Base-by-base conservation (phyloP, 2,329 filamentous ascomycete species). In the Fusarium nanum region DNA sequence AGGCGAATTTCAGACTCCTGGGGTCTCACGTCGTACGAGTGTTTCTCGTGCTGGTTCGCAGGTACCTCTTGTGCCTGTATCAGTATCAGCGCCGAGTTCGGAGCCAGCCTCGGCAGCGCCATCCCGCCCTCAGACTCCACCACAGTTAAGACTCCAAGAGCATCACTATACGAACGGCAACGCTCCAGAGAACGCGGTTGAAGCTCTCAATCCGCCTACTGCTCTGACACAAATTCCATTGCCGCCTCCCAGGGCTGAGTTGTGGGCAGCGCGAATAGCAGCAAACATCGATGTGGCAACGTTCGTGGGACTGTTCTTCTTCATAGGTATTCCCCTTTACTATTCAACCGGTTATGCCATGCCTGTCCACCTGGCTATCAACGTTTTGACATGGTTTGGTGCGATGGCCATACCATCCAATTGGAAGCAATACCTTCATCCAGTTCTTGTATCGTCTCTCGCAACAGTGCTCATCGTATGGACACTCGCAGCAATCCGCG, bases 371-470 rank as follows among this genome's bases (percentile, higher is more conserved):
- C 76, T 84, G 0, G 71, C 76, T 32, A 67, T 88, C 70, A 87
- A 83, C 60, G 72, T 88, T 9, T 80, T 90, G 5, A 77, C 83
- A 47, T 90, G 87, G 78, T 83, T 86, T 56, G 76, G 78, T 8
- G 85, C 87, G 18, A 76, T 85, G 52, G 79, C 83, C 0, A 75
- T 89, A 12, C 85, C 88, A 0, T 74, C 80, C 0, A 76, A 70
- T 4, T 88, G 84, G 82, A 79, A 81, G 22, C 82, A 83, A 44
- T 84, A 86, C 68, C 79, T 89, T 5, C 88, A 90, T 73, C 87
- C 88, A 0, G 87, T 89, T 2, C 78, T 89, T 6, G 82, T 88
- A 10, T 85, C 86, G 1, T 86, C 88, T 2, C 80, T 85, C 13
- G 71, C 85, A 64, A 86, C 85, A 2, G 83, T 88, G 11, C 76